Percentiles rank a stretch among this genome's conserved stretches.
phyloP scores from a whole-genome alignment of 805 yeast genomes.

The Starmerella powellii region DNA sequence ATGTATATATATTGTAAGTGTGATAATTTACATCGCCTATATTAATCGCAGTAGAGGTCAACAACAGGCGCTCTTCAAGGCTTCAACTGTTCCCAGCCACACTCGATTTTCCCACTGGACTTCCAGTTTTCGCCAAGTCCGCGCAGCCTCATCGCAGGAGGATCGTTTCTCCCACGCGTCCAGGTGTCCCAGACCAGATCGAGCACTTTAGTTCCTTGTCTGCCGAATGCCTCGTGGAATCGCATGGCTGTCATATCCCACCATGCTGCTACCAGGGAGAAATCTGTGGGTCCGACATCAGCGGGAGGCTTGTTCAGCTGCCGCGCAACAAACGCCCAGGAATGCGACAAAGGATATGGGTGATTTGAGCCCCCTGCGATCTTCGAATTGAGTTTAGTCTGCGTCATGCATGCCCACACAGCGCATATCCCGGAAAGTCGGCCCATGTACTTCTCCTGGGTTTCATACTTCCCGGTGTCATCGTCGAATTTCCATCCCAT shows the following conservation, averaged over 20 bases:
- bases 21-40: no score
- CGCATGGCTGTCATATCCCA: conserved; percentile 72
- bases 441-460: conserved; percentile 63
- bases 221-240: conserved; percentile 47
- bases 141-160: conserved; percentile 68
- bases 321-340: conserved; percentile 69
- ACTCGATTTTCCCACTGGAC: conserved; percentile 33
- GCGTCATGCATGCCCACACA: conserved; percentile 63
- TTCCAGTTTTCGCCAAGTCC: conserved; percentile 74
- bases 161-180: conserved; percentile 43
- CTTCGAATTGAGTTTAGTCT: conserved; percentile 31
- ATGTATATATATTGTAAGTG: no score
- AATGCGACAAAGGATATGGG: conserved; percentile 44
- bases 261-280: conserved; percentile 64
- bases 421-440: conserved; percentile 78
- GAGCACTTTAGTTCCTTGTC: conserved; percentile 57
- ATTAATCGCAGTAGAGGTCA: no score
- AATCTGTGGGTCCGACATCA: conserved; percentile 56
- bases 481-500: conserved; percentile 78
- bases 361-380: conserved; percentile 25
- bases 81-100: conserved; percentile 21
- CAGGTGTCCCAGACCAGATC: conserved; percentile 37
- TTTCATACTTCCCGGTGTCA: conserved; percentile 31
- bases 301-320: conserved; percentile 44
- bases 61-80: no score